These are phyloP conservation scores for Cladosporium oxysporum DNA, from an alignment of 2,329 filamentous ascomycete species.

Conservation along the genomic window DNA sequence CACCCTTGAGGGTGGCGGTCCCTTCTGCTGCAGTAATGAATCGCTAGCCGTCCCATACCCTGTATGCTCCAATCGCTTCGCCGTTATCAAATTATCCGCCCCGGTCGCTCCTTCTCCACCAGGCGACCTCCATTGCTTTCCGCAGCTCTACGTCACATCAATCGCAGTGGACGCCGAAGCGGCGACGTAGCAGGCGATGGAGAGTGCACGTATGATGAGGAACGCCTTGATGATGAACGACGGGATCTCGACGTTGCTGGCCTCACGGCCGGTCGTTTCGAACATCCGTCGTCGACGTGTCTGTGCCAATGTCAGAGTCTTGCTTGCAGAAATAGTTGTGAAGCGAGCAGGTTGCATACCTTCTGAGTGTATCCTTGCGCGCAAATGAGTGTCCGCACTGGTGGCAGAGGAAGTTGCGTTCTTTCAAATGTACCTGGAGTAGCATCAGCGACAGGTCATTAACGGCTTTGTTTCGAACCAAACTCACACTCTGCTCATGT, in stretches of 20 bases:
- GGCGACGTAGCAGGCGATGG: conserved; percentile 11
- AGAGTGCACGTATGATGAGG: conserved; percentile 6
- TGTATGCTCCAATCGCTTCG: conserved; percentile 8
- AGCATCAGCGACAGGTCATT: conserved; percentile 21
- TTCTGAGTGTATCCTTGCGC: conserved; percentile 72
- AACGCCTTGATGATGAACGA: conserved; percentile 4
- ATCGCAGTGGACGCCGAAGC: not conserved
- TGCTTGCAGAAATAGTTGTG: not conserved
- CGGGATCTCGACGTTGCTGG: conserved; percentile 13
- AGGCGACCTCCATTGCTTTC: conserved; percentile 6
- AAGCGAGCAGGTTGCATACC: not conserved
- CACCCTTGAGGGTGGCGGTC: not conserved
- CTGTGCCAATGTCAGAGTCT: conserved; percentile 44
- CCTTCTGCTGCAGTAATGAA: not conserved
- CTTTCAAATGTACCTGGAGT: conserved; percentile 68
- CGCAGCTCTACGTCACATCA: conserved; percentile 6
- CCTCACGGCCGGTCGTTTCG: conserved; percentile 53
- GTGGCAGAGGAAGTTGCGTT: conserved; percentile 68
- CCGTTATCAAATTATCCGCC: conserved; percentile 5
- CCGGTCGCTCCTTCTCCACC: not conserved
- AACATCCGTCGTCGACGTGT: conserved; percentile 76
- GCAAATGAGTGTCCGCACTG: conserved; percentile 73
- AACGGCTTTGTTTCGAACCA: conserved; percentile 47
- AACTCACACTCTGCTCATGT: conserved; percentile 55
- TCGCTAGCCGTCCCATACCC: conserved; percentile 6